Evolutionary conservation across 2,329 filamentous ascomycete species (phyloP), one percentile per base, ranked within the genome.

Genomic region (Stemphylium beticola): DNA sequence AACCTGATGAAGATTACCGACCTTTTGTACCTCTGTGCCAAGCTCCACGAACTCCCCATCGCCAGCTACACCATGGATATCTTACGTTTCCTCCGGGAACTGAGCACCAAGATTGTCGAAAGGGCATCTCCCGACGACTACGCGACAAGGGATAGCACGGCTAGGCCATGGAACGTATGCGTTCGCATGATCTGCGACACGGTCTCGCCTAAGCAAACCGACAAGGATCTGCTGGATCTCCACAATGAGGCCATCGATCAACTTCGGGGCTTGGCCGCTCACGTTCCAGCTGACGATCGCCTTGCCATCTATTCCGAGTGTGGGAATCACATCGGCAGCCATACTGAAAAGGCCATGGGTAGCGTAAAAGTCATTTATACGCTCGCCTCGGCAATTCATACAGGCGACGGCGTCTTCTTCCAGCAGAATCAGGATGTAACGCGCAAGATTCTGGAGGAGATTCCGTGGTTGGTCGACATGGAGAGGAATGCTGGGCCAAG

Each of bases 171-270:
- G 61, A 79, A 81, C 39, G 70, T 87, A 14, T 86, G 83, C 55
- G 79, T 93, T 45, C 84, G 89, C 20, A 75, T 96, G 15, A 81
- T 95, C 37, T 86, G 89, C 57, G 88, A 93, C 64, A 87, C 89
- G 3, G 88, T 87, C 0, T 80, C 85, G 77, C 17, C 74, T 38
- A 64, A 54, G 80, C 8, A 81, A 83, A 80, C 81, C 4, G 81
- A 83, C 8, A 81, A 86, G 45, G 82, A 85, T 8, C 81, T 85
- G 62, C 80, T 83, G 2, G 83, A 87, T 14, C 78, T 93, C 14
- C 87, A 91, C 60, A 75, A 78, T 4, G 86, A 88, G 61, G 88
- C 87, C 6, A 81, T 81, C 41, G 76, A 81, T 6, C 86, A 87
- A 61, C 79, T 95, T 18, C 81, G 78, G 39, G 79, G 82, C 8